A percentile compares a stretch with the other conserved stretches of the same genome.
Conservation (phyloP, 2,329 filamentous ascomycete species). For the Fusarium tjaetaba region DNA sequence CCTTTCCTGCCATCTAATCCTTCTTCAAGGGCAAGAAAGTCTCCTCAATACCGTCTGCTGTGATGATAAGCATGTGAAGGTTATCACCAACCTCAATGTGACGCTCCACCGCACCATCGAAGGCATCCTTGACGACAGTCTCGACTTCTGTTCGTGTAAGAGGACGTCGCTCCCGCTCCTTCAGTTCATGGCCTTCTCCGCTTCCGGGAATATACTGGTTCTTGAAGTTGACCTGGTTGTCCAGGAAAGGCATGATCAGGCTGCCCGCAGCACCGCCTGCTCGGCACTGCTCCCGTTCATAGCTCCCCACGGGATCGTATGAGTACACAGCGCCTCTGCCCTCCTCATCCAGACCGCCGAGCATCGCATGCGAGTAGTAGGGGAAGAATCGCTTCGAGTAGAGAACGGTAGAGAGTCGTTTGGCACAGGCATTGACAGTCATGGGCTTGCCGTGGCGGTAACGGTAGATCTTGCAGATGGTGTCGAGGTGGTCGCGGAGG, state of each 20-base stretch:
- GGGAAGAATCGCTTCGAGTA: conserved; percentile 99
- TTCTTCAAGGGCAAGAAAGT: conserved; percentile 85
- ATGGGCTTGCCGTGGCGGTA: conserved; percentile 98
- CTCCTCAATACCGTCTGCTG: conserved; percentile 88
- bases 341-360: conserved; percentile 93
- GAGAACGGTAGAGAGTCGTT: conserved; percentile 92
- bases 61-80: conserved; percentile 95
- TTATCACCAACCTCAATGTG: conserved; percentile 99
- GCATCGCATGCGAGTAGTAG: conserved; percentile 95
- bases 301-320: conserved; percentile 97
- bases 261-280: conserved; percentile 92
- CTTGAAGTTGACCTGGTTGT: conserved; percentile 99
- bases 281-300: conserved; percentile 95
- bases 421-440: conserved; percentile 92
- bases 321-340: conserved; percentile 94
- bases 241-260: conserved; percentile 98
- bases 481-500: conserved; percentile 91
- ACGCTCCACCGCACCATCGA: conserved; percentile 96
- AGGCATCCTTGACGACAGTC: conserved; percentile 93
- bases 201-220: conserved; percentile 95
- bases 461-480: conserved; percentile 98
- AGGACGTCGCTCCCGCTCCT: conserved; percentile 75
- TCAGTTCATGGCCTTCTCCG: conserved; percentile 81
- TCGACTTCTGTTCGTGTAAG: conserved; percentile 80
- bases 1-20: conserved; percentile 67